Base-by-base conservation (phyloP, 106 monocot genomes). In the Ottelia alismoides region DNA sequence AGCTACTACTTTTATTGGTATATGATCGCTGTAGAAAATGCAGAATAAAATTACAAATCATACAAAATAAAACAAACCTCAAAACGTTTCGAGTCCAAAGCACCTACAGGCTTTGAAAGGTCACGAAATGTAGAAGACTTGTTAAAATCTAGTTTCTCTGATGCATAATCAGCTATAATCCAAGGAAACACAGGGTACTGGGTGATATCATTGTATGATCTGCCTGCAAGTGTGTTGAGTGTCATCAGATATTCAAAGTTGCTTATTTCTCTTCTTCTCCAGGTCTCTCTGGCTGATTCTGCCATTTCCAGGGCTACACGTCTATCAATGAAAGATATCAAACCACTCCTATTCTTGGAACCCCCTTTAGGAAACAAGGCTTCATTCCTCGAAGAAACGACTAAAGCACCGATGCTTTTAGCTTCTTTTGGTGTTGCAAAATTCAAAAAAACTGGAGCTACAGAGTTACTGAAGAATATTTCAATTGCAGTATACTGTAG, bases 101-200 rank as follows among this genome's bases (percentile, higher is more conserved):
- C 89, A 70, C 98, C 98, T 51, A 98, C 90, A 30, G 98, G 98
- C 61, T 86, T 98, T 62, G 90, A 82, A 52, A 98, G 90, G 63
- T 98, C 98, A 57, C 98, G 79, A 62, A 90, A 98, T 54, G 90
- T 82, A 51, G 90, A 85, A 27, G 98, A 82, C 43, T 77, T 76
- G 51, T 90, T 98, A 20, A 98, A 82, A 66, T 98, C 90, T 62
- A 98, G 85, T 60, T 85, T 98, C 45, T 98, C 98, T 51, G 98
- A 98, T 6, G 85, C 77, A 70, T 98, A 98, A 72, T 98, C 98
- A 72, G 82, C 79, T 62, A 98, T 63, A 9, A 98, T 74, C 98
- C 98, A 98, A 29, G 98, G 98, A 63, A 98, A 98, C 17, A 98
- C 66, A 64, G 90, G 98, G 70, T 98, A 98, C 47, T 98, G 98